A percentile compares a stretch with the other conserved stretches of the same genome.
phyloP scores from a whole-genome alignment of 2,329 filamentous ascomycete species.

The Blastomyces gilchristii region DNA sequence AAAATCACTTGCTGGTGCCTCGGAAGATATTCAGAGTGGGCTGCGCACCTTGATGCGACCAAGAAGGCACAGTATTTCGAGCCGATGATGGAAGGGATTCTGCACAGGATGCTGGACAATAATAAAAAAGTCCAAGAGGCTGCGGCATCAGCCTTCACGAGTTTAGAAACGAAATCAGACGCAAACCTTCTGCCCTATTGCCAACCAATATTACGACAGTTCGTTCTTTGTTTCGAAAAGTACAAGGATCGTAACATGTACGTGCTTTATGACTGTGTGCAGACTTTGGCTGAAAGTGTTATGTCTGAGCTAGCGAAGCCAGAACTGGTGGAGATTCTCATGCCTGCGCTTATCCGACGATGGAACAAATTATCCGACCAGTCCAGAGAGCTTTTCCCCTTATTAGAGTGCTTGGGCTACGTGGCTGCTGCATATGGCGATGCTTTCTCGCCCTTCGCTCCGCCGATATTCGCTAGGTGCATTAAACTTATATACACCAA shows the following conservation, averaged over 20 bases:
- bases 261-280: slow-evolving; percentile 95
- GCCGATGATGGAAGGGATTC: slow-evolving; percentile 92
- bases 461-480: slow-evolving; percentile 77
- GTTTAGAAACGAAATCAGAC: slow-evolving; percentile 86
- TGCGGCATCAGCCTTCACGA: slow-evolving; percentile 89
- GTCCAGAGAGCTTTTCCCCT: slow-evolving; percentile 83
- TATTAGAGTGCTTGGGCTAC: slow-evolving; percentile 94
- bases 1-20: slow-evolving; percentile 98
- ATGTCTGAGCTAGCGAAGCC: slow-evolving; percentile 70
- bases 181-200: slow-evolving; percentile 74
- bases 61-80: slow-evolving; percentile 74
- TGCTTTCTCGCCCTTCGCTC: slow-evolving; percentile 73
- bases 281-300: slow-evolving; percentile 88
- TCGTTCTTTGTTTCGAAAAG: slow-evolving; percentile 79
- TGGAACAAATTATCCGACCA: slow-evolving; percentile 83
- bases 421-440: slow-evolving; percentile 77
- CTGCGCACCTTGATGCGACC: slow-evolving; percentile 59
- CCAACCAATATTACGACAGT: slow-evolving; percentile 81
- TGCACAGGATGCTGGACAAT: slow-evolving; percentile 87
- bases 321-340: slow-evolving; percentile 71
- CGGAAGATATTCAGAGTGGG: slow-evolving; percentile 88
- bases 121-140: slow-evolving; percentile 99
- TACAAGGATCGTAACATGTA: slow-evolving; percentile 99
- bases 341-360: slow-evolving; percentile 82
- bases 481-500: slow-evolving; percentile 87